Evolutionary conservation across 768 basidiomycete genomes (phyloP), one percentile per base, ranked within the genome.

Genomic region (Mycena olivaceomarginata): DNA sequence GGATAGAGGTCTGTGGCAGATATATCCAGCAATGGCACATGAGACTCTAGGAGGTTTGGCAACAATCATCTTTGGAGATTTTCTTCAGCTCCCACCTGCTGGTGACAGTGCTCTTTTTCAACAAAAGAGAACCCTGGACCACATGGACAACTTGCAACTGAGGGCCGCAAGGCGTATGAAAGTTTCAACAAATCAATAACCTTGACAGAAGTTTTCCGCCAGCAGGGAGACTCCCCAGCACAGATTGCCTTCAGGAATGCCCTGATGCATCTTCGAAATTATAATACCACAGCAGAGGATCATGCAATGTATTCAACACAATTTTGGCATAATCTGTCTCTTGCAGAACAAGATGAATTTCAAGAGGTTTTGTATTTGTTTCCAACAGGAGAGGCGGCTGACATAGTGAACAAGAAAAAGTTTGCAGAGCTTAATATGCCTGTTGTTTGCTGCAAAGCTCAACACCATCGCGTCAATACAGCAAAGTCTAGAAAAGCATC

Each of bases 81-180:
- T 53, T 53, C 18, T 53, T 20, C 51, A 53, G 20, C 51, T 53
- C 51, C 51, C 51, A 20, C 51, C 51, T n/a, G 51, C n/a, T 4
- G 51, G 51, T n/a, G 51, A 53, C 10, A 53, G 51, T 53, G 51
- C 51, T n/a, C 51, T 53, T n/a, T 53, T n/a, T 53, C 51, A 53
- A 53, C 51, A n/a, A 53, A 53, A n/a, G 51, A 53, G n/a, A n/a
- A 18, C 20, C 4, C 51, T 53, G 51, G 51, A 53, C 51, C 51
- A 53, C 51, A 20, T 53, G 51, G 20, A 20, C 51, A 53, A 53
- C 51, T 53, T n/a, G 51, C 51, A 53, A 53, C 51, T 20, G 51
- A 53, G 51, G 51, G 51, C 10, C 51, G 51, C 1, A n/a, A 53
- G 18, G 51, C 51, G 3, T 53, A 53, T 53, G 51, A 53, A 16